Conservation (phyloP, 768 basidiomycete species). For the Imleria badia region DNA sequence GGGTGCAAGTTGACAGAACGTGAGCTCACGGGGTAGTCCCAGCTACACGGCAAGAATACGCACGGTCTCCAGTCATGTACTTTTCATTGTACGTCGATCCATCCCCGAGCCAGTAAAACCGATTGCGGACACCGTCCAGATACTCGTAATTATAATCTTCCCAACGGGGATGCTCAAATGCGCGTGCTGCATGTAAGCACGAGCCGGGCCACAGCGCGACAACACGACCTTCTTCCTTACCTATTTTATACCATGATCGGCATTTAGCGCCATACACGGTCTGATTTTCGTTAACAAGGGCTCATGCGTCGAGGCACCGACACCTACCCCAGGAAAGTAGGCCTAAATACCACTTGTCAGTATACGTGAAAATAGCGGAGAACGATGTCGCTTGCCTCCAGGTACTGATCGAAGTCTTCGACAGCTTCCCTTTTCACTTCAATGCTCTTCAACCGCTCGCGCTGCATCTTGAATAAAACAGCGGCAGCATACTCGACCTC, state of each 20-base stretch:
- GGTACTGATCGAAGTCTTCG: constrained; percentile 58
- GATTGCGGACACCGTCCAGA: constrained; percentile 43
- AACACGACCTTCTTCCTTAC: constrained; percentile 54
- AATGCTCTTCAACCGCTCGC: constrained; percentile 61
- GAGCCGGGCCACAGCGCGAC: constrained; percentile 64
- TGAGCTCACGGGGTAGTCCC: not conserved
- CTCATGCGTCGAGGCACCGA: not conserved
- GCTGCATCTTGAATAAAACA: constrained; percentile 58
- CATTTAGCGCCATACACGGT: constrained; percentile 60
- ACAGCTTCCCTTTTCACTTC: constrained; percentile 60
- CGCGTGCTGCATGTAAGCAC: constrained; percentile 47
- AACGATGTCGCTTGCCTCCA: constrained; percentile 40
- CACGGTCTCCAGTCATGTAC: constrained; percentile 36
- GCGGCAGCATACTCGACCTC: constrained; percentile 57
- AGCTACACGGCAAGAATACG: constrained; percentile 9
- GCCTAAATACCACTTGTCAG: constrained; percentile 5
- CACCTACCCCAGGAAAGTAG: constrained; percentile 16
- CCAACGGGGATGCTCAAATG: constrained; percentile 57
- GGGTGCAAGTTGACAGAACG: not conserved
- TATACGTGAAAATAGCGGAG: too few species aligned
- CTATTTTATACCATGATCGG: constrained; percentile 64
- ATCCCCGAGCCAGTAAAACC: constrained; percentile 61
- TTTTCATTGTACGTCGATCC: constrained; percentile 58
- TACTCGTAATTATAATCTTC: constrained; percentile 60
- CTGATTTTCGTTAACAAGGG: constrained; percentile 28